Evolutionary conservation across 106 monocot genomes (phyloP), one percentile per base, ranked within the genome.

Genomic region (Acorus calamus): DNA sequence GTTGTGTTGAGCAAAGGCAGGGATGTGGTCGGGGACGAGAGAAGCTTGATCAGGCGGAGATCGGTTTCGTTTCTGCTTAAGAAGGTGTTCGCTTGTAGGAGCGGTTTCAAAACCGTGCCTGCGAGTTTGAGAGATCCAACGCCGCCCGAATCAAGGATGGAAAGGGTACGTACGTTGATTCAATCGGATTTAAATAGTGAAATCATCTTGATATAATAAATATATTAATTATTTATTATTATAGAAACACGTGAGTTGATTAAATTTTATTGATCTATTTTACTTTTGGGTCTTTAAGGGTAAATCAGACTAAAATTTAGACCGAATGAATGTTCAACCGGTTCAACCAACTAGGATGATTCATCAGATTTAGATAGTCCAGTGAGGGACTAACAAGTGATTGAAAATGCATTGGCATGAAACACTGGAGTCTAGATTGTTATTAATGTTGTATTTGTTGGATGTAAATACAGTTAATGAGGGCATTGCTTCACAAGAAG

Each of bases 401-500:
- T 28, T 28, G 1, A 28, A 28, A 28, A 28, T 28, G 28, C 28
- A 28, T 28, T 28, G 28, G 28, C 28, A 28, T 28, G 28, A 28
- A 28, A 28, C 28, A 28, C 28, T 28, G 28, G 28, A 28, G 28
- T 28, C 28, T 28, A 28, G 28, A 28, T 28, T 28, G 28, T 28
- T 28, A 28, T 28, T 28, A 0, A 28, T 28, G 28, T 28, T 28
- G 28, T 28, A 28, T 28, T 28, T 28, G 28, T 28, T 28, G 28
- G 28, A 28, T 28, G 28, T 2, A 47, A 47, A 12, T 13, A 46
- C 55, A 93, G 89, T 42, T 93, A 41, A 60, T 83, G 56, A 83
- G 61, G 71, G 68, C 74, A 50, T 50, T 89, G 57, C 67, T 93
- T 42, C 76, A 81, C 47, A 93, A 81, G 68, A 93, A 86, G 66